phyloP scores from a whole-genome alignment of 2,329 filamentous ascomycete species.

The Paracoccidioides lutzii region DNA sequence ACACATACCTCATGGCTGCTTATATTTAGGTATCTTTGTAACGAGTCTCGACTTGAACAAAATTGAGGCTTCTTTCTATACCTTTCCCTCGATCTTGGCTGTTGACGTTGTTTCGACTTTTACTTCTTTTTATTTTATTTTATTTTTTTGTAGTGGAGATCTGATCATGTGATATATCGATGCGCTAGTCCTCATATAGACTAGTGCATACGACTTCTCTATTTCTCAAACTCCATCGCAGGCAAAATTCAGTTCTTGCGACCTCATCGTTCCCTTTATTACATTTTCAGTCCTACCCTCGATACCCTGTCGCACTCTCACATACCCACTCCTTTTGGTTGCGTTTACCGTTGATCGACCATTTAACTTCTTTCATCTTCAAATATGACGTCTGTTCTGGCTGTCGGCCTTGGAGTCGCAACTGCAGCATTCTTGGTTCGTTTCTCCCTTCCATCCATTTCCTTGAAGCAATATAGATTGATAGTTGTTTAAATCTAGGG shows the following conservation, averaged over 20 bases:
- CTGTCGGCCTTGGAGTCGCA: conserved; percentile 35
- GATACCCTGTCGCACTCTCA: not conserved
- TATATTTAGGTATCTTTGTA: not conserved
- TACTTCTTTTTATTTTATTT: too few relatives aligned
- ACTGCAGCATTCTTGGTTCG: conserved; percentile 66
- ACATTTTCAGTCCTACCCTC: not conserved
- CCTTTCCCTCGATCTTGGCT: not conserved
- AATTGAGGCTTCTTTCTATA: not conserved
- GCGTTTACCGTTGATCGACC: not conserved
- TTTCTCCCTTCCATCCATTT: conserved; percentile 10
- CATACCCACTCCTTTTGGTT: not conserved
- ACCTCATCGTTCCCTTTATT: not conserved
- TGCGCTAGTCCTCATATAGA: not conserved
- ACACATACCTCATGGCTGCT: conserved; percentile 4
- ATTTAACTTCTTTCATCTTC: not conserved
- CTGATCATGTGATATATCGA: not conserved
- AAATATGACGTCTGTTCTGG: conserved; percentile 32
- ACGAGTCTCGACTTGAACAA: not conserved
- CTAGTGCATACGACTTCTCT: not conserved
- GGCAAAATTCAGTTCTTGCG: not conserved
- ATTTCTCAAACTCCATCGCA: not conserved
- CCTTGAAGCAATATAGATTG: not conserved
- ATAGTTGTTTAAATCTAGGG: conserved; percentile 44
- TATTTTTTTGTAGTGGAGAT: not conserved
- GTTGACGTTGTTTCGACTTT: not conserved